Evolutionary conservation across 2,329 filamentous ascomycete genomes (phyloP).

Genomic region (Grosmannia huntii): DNA sequence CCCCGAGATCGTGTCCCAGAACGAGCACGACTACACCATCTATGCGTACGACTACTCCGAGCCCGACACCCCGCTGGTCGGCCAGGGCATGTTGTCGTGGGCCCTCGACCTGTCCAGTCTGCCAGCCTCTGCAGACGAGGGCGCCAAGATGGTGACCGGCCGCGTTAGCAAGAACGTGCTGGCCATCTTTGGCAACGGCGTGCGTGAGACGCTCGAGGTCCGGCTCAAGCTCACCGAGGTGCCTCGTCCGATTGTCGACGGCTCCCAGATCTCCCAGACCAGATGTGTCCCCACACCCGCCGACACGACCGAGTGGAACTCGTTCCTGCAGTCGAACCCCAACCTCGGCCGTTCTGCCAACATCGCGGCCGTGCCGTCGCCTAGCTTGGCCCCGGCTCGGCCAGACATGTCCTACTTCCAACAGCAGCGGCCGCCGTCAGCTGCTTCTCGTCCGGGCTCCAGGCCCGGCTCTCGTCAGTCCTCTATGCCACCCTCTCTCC

Average conservation of each 20-base stretch:
- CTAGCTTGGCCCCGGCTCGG: conserved; percentile 18
- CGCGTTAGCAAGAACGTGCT: conserved; percentile 79
- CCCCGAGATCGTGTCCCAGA: conserved; percentile 68
- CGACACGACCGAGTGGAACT: conserved; percentile 66
- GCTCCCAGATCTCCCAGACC: conserved; percentile 9
- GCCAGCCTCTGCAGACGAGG: conserved; percentile 38
- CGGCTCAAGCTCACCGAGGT: conserved; percentile 77
- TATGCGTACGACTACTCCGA: conserved; percentile 97
- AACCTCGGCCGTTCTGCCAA: conserved; percentile 28
- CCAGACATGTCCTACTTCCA: conserved; percentile 8
- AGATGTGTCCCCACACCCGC: conserved; percentile 31
- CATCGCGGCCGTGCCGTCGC: conserved; percentile 19
- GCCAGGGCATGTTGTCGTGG: conserved; percentile 90
- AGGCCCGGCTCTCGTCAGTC: conserved; percentile 11
- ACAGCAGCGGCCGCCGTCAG: neutral
- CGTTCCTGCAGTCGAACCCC: conserved; percentile 61
- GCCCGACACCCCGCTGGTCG: conserved; percentile 81
- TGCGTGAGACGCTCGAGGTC: conserved; percentile 84
- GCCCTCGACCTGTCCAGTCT: conserved; percentile 40
- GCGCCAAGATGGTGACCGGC: conserved; percentile 59
- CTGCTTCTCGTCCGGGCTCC: conserved; percentile 7
- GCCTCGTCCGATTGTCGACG: conserved; percentile 34
- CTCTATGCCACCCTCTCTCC: conserved; percentile 1
- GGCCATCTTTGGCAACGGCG: conserved; percentile 69
- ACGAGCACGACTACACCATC: conserved; percentile 77